phyloP scores from a whole-genome alignment of 2,329 filamentous ascomycete species.

The Paramyrothecium sp. region DNA sequence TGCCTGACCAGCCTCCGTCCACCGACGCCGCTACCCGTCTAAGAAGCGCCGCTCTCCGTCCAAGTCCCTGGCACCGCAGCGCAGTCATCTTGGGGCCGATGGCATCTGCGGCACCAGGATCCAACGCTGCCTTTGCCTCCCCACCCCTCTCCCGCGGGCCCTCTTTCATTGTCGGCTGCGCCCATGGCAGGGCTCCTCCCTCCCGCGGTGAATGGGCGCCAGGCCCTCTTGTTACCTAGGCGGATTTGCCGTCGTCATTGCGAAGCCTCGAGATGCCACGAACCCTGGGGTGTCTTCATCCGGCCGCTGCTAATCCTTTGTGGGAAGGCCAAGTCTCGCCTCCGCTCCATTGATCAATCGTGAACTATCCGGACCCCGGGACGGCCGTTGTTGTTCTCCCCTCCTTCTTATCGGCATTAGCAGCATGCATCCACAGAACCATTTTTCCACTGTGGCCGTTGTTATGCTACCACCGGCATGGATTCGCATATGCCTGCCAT shows the following conservation, averaged over 20 bases:
- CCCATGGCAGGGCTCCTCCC: neutral
- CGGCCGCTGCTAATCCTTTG: neutral
- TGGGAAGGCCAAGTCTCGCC: neutral
- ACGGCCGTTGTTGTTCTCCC: neutral
- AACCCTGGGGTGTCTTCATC: neutral
- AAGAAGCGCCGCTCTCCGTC: constrained; percentile 28
- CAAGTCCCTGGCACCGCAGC: neutral
- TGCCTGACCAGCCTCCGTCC: constrained; percentile 25
- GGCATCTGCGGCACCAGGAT: constrained; percentile 16
- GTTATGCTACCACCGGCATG: neutral
- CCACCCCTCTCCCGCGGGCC: neutral
- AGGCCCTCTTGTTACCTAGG: neutral
- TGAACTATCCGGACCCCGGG: neutral
- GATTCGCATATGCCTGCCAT: neutral
- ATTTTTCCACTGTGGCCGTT: neutral
- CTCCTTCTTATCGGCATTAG: neutral
- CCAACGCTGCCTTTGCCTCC: constrained; percentile 31
- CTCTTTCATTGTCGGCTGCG: constrained; percentile 6
- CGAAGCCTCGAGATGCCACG: neutral
- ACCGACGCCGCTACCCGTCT: constrained; percentile 13
- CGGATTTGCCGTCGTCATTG: neutral
- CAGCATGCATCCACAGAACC: neutral
- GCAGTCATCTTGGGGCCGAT: constrained; percentile 9
- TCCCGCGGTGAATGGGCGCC: neutral
- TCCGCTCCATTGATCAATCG: neutral